phyloP scores from a whole-genome alignment of 345 rosid genomes.

The Eucalyptus albens region DNA sequence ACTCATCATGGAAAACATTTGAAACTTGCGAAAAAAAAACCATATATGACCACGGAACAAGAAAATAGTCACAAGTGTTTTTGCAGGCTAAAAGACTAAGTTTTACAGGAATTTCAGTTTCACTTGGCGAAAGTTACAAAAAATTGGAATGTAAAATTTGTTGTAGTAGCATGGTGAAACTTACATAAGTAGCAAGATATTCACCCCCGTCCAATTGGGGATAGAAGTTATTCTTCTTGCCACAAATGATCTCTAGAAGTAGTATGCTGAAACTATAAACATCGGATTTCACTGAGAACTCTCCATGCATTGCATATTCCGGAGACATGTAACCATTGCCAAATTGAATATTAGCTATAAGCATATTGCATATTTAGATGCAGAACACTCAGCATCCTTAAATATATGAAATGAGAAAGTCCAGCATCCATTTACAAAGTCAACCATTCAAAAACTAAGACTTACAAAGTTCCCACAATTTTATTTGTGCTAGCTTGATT shows the following conservation, averaged over 20 bases:
- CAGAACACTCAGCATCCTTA: background rate
- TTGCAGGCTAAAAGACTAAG: background rate
- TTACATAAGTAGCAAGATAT: background rate
- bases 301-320: conserved; percentile 14
- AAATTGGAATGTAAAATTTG: background rate
- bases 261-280: conserved; percentile 17
- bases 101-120: too few species aligned
- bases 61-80: background rate
- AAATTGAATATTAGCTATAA: background rate
- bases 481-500: too few species aligned
- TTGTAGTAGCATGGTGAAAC: background rate
- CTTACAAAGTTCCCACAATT: background rate
- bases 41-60: too few species aligned
- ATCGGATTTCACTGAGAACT: conserved; percentile 19
- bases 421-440: background rate
- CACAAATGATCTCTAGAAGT: conserved; percentile 17
- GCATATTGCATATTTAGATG: background rate
- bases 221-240: conserved; percentile 6
- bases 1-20: background rate
- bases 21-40: background rate
- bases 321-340: conserved; percentile 39
- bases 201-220: background rate
- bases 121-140: background rate
- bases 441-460: too few species aligned
- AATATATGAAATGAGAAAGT: background rate